These are phyloP conservation scores for Penicillium waksmanii DNA, from an alignment of 495 filamentous ascomycete species.

Conservation along the genomic window DNA sequence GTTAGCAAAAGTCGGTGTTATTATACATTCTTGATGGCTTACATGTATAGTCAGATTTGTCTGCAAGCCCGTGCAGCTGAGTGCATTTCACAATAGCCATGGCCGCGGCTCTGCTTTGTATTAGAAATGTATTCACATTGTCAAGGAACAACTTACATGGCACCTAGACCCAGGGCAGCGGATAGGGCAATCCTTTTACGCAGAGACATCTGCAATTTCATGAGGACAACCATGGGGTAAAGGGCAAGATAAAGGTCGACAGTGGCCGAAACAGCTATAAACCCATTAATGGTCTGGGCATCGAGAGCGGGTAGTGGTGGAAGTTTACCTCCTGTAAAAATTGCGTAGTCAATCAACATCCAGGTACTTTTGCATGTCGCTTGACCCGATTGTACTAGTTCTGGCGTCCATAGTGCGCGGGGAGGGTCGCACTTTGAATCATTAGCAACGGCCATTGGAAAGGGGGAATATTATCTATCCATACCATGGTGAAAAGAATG, in stretches of 20 bases:
- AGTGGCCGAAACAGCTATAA: constrained; percentile 37
- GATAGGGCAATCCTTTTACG: constrained; percentile 42
- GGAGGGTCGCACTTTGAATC: constrained; percentile 23
- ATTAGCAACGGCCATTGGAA: neutral
- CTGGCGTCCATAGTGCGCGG: constrained; percentile 21
- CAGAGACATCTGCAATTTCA: constrained; percentile 45
- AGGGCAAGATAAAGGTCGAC: constrained; percentile 42
- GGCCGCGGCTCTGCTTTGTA: constrained; percentile 29
- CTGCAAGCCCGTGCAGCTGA: constrained; percentile 37
- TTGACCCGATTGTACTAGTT: constrained; percentile 14
- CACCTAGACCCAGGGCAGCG: constrained; percentile 39
- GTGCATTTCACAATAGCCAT: constrained; percentile 44
- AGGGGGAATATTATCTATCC: neutral
- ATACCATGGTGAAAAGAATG: constrained; percentile 27
- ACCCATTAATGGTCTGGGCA: neutral
- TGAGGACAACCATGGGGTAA: constrained; percentile 34
- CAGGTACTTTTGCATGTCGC: constrained; percentile 34
- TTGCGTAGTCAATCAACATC: constrained; percentile 43
- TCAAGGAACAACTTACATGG: constrained; percentile 31
- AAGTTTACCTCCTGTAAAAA: constrained; percentile 41
- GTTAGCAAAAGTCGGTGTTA: neutral
- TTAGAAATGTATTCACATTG: neutral
- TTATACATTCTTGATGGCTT: constrained; percentile 11
- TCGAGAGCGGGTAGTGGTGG: neutral
- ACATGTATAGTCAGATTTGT: constrained; percentile 42